Conservation (phyloP, 768 basidiomycete species). For the Gloeopeniophorella convolvens region DNA sequence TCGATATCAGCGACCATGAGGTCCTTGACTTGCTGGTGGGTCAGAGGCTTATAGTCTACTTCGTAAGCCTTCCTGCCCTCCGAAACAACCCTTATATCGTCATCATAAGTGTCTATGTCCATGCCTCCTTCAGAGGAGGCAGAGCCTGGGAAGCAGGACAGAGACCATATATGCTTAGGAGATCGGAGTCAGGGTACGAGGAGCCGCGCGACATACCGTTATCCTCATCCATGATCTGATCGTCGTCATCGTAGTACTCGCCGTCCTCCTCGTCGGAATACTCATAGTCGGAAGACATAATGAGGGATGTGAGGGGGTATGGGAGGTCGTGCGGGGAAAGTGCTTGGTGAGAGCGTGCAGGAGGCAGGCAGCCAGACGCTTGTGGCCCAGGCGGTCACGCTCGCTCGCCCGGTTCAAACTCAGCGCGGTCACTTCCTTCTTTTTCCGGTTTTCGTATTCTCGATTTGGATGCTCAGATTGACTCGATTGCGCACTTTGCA, state of each 20-base stretch:
- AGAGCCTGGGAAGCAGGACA: slow-evolving; percentile 29
- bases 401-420: neutral
- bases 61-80: slow-evolving; percentile 69
- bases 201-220: slow-evolving; percentile 37
- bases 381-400: slow-evolving; percentile 1
- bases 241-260: slow-evolving; percentile 65
- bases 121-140: slow-evolving; percentile 53
- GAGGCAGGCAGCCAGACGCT: neutral
- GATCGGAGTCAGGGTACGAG: slow-evolving; percentile 20
- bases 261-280: slow-evolving; percentile 56
- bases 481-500: slow-evolving; percentile 12
- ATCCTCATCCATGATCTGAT: slow-evolving; percentile 57
- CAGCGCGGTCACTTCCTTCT: slow-evolving; percentile 8
- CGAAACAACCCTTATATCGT: slow-evolving; percentile 53
- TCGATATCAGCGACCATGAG: slow-evolving; percentile 75
- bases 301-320: slow-evolving; percentile 9
- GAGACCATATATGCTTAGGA: slow-evolving; percentile 21
- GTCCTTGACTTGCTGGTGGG: slow-evolving; percentile 65
- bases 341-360: neutral
- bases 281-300: slow-evolving; percentile 62
- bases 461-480: slow-evolving; percentile 28
- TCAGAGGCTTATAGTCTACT: slow-evolving; percentile 75
- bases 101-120: slow-evolving; percentile 59
- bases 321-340: slow-evolving; percentile 5
- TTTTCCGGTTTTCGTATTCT: neutral